Conservation (phyloP, 1,139 yeast species). For the Zygosaccharomyces pseudobailii region DNA sequence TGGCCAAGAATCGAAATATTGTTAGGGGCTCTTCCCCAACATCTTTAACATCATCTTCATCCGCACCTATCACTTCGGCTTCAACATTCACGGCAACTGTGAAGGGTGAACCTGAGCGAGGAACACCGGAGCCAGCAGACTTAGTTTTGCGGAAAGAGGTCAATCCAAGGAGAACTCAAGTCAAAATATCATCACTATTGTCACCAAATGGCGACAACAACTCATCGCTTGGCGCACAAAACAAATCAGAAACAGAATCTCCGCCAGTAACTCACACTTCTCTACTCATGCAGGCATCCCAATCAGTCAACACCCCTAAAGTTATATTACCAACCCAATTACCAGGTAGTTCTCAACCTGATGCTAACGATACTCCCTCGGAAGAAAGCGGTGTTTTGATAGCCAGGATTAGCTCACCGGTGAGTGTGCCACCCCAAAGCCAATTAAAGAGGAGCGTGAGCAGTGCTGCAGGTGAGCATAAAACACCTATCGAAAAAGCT, state of each 20-base stretch:
- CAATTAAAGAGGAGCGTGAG: slow-evolving; percentile 14
- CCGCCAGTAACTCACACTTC: neutral
- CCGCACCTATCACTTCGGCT: slow-evolving; percentile 8
- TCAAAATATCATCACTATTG: slow-evolving; percentile 21
- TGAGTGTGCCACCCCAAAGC: slow-evolving; percentile 8
- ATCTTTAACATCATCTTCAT: slow-evolving; percentile 10
- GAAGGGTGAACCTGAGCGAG: slow-evolving; percentile 7
- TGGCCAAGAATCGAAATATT: slow-evolving; percentile 31
- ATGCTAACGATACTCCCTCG: slow-evolving; percentile 4
- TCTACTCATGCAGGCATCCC: neutral
- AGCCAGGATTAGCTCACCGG: slow-evolving; percentile 23
- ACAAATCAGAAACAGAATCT: neutral
- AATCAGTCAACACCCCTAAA: slow-evolving; percentile 7
- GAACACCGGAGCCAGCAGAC: slow-evolving; percentile 1
- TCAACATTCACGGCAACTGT: slow-evolving; percentile 3
- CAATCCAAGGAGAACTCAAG: slow-evolving; percentile 12
- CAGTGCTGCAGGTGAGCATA: slow-evolving; percentile 5
- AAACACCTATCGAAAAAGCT: slow-evolving; percentile 9
- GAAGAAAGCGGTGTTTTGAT: slow-evolving; percentile 14
- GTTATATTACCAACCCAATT: slow-evolving; percentile 24
- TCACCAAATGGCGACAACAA: slow-evolving; percentile 11
- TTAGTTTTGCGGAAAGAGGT: neutral
- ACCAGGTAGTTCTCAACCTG: slow-evolving; percentile 7
- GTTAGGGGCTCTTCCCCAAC: slow-evolving; percentile 20
- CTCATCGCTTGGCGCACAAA: neutral